Base-by-base conservation (phyloP, 768 basidiomycete genomes). In the Kondoa subrosea region DNA sequence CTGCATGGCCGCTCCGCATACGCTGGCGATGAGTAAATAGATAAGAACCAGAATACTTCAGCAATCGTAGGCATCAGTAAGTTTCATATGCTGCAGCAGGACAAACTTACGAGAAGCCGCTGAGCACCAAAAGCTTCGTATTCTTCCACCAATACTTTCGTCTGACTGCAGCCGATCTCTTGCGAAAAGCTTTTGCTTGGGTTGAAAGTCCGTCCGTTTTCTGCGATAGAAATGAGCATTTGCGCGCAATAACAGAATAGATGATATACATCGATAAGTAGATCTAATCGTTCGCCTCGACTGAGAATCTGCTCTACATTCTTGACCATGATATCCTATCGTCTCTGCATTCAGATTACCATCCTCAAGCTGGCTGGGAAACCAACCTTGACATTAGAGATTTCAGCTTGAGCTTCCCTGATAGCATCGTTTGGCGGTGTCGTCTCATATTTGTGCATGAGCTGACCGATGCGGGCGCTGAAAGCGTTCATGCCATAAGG, bases 261-360 rank as follows among this genome's bases (percentile, higher is more conserved):
- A 25, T 59, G 26, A 15, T 56, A 56, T 56, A 56, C 56, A 25
- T 96, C 91, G 32, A 97, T 88, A 64, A 99, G 82, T 21, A 96
- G 81, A 76, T 96, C 93, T 72, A 99, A 89, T 65, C 95, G 82
- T 77, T 99, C 95, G 27, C 95, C 95, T 40, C 95, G 82, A 65
- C 84, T 87, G 56, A 99, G 83, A 71, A 97, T 93, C 76, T 91
- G 88, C 78, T 96, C 91, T 71, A 96, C 92, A 76, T 96, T 96
- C 78, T 96, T 89, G 64, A 96, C 92, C 74, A 75, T 73, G 14
- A 71, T 71, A 26, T 71, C 69, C 69, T 50, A 21, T 50, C 40
- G 40, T 50, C 40, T n/a, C n/a, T n/a, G n/a, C n/a, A n/a, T n/a
- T n/a, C n/a, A n/a, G n/a, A n/a, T n/a, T n/a, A n/a, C n/a, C n/a